These are phyloP conservation scores for Fusarium sororula DNA, from an alignment of 2,329 filamentous ascomycete species.

Conservation along the genomic window DNA sequence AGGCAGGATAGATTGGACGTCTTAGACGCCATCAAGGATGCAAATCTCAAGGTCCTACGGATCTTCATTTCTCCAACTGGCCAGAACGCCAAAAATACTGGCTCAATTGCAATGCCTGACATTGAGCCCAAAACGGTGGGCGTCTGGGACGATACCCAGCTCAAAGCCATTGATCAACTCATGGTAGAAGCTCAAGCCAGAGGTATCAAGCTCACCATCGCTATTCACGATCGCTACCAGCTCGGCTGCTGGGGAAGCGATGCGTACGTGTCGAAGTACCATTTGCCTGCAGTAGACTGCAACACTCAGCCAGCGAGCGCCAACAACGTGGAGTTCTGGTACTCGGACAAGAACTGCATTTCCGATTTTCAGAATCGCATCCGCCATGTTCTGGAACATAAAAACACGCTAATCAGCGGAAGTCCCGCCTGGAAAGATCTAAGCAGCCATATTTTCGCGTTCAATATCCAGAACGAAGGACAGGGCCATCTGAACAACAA, in stretches of 20 bases:
- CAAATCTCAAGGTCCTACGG: background rate
- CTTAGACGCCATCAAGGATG: background rate
- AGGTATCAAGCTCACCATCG: background rate
- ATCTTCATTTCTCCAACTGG: background rate
- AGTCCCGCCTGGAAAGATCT: background rate
- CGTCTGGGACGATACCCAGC: background rate
- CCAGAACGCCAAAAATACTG: background rate
- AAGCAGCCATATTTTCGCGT: background rate
- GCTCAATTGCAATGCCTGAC: background rate
- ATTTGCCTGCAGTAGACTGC: background rate
- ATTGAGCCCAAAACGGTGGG: background rate
- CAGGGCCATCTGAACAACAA: background rate
- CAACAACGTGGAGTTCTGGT: background rate
- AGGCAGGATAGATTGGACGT: background rate
- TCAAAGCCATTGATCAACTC: background rate
- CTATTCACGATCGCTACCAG: background rate
- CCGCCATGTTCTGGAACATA: background rate
- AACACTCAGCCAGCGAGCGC: background rate
- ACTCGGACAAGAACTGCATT: background rate
- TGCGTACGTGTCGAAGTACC: background rate
- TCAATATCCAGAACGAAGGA: background rate
- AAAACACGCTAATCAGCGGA: fast-evolving
- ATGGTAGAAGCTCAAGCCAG: background rate
- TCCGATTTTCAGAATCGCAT: background rate
- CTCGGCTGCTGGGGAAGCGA: background rate